Evolutionary conservation across 2,329 filamentous ascomycete genomes (phyloP).

Genomic region (Lecanicillium sp.): DNA sequence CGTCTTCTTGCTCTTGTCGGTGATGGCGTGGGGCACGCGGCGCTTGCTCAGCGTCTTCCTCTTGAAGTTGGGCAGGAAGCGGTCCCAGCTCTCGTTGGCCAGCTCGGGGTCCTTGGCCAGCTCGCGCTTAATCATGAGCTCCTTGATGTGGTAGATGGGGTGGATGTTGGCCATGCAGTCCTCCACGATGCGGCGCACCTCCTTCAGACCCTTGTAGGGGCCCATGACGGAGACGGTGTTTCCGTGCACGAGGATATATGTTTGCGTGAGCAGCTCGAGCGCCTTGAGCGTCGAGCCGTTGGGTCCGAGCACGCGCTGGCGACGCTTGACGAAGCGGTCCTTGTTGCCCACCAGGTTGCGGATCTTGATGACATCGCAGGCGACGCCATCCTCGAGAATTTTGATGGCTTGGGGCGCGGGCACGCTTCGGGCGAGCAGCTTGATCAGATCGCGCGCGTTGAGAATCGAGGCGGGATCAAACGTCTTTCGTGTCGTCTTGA

Average conservation of each 20-base stretch:
- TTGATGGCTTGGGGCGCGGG: conserved; percentile 90
- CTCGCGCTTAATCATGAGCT: conserved; percentile 89
- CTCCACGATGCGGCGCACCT: conserved; percentile 79
- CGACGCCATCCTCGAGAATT: conserved; percentile 85
- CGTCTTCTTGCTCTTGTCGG: conserved; percentile 85
- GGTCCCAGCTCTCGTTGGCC: conserved; percentile 85
- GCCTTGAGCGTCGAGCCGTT: conserved; percentile 91
- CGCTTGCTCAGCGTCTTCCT: conserved; percentile 83
- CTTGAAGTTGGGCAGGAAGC: conserved; percentile 96
- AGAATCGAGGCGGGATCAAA: conserved; percentile 89
- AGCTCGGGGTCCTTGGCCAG: conserved; percentile 83
- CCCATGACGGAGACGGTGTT: conserved; percentile 94
- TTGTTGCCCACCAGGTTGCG: conserved; percentile 85
- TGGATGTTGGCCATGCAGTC: conserved; percentile 98
- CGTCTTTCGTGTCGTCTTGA: conserved; percentile 88
- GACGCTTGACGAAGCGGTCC: conserved; percentile 88
- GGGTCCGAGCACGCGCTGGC: conserved; percentile 86
- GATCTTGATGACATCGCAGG: conserved; percentile 95
- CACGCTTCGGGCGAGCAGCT: conserved; percentile 82
- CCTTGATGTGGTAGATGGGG: conserved; percentile 73
- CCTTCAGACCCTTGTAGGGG: conserved; percentile 85
- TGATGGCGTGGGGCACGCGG: conserved; percentile 73
- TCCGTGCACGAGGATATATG: conserved; percentile 91
- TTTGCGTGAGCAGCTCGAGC: conserved; percentile 81
- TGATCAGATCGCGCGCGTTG: conserved; percentile 90